Evolutionary conservation across 2,329 filamentous ascomycete species (phyloP).

Genomic region (Sarocladium strictum): DNA sequence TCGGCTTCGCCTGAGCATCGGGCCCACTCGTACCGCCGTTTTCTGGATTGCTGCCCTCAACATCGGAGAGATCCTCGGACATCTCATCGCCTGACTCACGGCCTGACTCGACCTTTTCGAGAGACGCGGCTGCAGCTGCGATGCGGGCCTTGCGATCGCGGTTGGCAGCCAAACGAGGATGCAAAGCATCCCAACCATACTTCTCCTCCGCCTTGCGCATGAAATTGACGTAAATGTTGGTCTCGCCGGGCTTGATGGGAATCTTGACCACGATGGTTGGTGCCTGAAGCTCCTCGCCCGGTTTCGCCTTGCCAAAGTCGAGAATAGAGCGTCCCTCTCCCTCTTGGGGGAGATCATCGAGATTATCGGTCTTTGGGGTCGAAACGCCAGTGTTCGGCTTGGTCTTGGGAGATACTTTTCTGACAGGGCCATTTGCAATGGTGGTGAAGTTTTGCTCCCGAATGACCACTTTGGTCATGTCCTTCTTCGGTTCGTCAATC

Average conservation of each 20-base stretch:
- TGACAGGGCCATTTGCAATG: constrained; percentile 34
- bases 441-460: constrained; percentile 35
- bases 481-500: constrained; percentile 31
- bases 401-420: constrained; percentile 42
- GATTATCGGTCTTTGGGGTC: constrained; percentile 42
- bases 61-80: constrained; percentile 70
- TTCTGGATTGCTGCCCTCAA: constrained; percentile 81
- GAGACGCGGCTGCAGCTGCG: constrained; percentile 76
- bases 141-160: constrained; percentile 83
- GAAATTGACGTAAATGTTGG: constrained; percentile 92
- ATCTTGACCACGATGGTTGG: constrained; percentile 83
- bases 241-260: constrained; percentile 65
- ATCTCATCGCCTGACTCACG: constrained; percentile 75
- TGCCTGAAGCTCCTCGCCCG: constrained; percentile 52
- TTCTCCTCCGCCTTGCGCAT: constrained; percentile 87
- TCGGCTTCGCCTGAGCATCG: constrained; percentile 58
- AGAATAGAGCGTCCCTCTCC: constrained; percentile 50
- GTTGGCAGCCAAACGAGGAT: constrained; percentile 84
- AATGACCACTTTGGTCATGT: constrained; percentile 27
- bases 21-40: constrained; percentile 60
- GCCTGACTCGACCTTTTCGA: constrained; percentile 68
- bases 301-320: constrained; percentile 54
- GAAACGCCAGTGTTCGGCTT: constrained; percentile 33
- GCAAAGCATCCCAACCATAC: constrained; percentile 90
- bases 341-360: constrained; percentile 39